Base-by-base conservation (phyloP, 208 protist genomes). In the Crithidia mellificae region DNA sequence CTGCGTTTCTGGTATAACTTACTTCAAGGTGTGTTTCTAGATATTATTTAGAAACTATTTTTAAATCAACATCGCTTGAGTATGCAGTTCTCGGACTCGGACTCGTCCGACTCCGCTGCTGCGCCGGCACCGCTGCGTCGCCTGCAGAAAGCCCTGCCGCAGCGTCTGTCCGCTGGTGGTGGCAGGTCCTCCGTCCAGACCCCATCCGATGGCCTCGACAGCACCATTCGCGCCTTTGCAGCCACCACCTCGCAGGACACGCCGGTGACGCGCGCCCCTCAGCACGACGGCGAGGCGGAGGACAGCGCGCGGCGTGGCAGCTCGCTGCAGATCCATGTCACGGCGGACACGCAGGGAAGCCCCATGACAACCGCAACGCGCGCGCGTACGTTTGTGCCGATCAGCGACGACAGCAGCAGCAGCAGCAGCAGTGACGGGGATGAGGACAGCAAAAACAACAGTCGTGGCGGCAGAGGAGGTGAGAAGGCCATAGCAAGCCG, bases 41-140 rank as follows among this genome's bases (percentile, higher is more conserved):
- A n/a, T n/a, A n/a, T n/a, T n/a, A n/a, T n/a, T n/a, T n/a, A n/a
- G n/a, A n/a, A n/a, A 47, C 19, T 38, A 12, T 38, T 38, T 38
- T 38, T 38, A 12, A 12, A 5, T 38, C 34, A 12, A 5, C 34
- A 5, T 38, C 34, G 11, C 34, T 38, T 38, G 34, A 12, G 11
- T 11, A 65, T 65, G 59, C 59, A 65, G 47, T 65, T 65, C 24
- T 65, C 59, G 2, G 59, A 65, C 3, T 65, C 46, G 14, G 59
- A 55, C 0, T 65, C 59, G 7, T 53, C 44, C 14, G 46, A 46
- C 20, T 53, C 59, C 6, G 53, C 59, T 22, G 29, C 12, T n/a
- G 43, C 29, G 15, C 44, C 59, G 20, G 5, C 32, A 5, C 32
- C 59, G n/a, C 32, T 34, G 20, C 3, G 50, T 29, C 46, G 32